Conservation (phyloP, 495 filamentous ascomycete genomes). For the Trichoderma orchidacearum region DNA sequence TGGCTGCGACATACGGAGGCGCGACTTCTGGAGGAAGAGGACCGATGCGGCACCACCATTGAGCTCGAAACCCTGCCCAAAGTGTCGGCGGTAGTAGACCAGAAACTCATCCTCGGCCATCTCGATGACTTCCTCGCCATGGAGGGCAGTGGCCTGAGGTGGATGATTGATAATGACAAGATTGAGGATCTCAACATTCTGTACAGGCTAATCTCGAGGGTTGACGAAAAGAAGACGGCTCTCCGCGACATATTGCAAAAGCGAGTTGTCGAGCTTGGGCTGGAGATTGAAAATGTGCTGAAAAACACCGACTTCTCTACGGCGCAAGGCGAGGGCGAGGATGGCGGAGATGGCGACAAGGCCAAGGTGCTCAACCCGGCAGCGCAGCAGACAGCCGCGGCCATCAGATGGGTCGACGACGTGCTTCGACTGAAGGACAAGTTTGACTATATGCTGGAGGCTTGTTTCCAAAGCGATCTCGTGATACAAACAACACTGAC, state of each 20-base stretch:
- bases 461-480: constrained; percentile 61
- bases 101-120: constrained; percentile 61
- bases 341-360: constrained; percentile 34
- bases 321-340: constrained; percentile 20
- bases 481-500: constrained; percentile 68
- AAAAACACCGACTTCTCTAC: constrained; percentile 30
- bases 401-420: constrained; percentile 92
- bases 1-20: constrained; percentile 70
- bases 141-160: constrained; percentile 67
- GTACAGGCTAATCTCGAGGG: constrained; percentile 61
- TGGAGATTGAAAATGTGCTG: constrained; percentile 63
- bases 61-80: constrained; percentile 55
- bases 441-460: constrained; percentile 64
- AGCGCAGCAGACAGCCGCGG: constrained; percentile 54
- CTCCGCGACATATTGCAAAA: constrained; percentile 56
- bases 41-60: constrained; percentile 67
- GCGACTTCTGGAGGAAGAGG: constrained; percentile 66
- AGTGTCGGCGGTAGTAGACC: constrained; percentile 65
- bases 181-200: constrained; percentile 61
- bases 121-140: constrained; percentile 72
- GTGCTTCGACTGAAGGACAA: constrained; percentile 76
- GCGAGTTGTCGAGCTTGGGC: constrained; percentile 68
- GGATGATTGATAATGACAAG: constrained; percentile 87
- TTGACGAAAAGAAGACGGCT: constrained; percentile 61
- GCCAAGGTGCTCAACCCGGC: constrained; percentile 26